Conservation (phyloP, 306 rosid species). For the Fragaria nilgerrensis region DNA sequence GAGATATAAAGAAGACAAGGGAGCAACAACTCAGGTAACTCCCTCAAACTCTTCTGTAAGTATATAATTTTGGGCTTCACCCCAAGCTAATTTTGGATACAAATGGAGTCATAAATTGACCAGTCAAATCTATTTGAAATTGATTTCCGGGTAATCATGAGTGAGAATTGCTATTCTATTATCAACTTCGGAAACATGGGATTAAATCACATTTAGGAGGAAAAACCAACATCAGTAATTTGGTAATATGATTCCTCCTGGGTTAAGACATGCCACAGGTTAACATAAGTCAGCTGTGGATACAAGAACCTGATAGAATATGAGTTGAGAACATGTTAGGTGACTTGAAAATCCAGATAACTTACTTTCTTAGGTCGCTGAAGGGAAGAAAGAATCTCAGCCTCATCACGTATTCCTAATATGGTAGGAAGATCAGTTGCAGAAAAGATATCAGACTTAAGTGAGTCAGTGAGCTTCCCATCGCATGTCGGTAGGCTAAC, state of each 20-base stretch:
- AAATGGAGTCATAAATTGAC: not conserved
- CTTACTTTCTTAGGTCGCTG: slow-evolving; percentile 92
- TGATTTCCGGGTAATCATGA: not conserved
- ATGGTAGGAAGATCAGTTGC: slow-evolving; percentile 86
- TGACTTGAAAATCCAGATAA: slow-evolving; percentile 20
- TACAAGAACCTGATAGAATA: slow-evolving; percentile 9
- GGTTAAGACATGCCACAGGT: not conserved
- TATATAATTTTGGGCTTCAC: not conserved
- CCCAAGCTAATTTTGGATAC: not conserved
- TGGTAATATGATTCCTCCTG: not conserved
- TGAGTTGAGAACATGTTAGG: slow-evolving; percentile 10
- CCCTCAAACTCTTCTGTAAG: slow-evolving; percentile 16
- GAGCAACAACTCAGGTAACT: slow-evolving; percentile 13
- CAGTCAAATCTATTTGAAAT: not conserved
- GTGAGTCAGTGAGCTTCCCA: slow-evolving; percentile 57
- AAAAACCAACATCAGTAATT: slow-evolving; percentile 10
- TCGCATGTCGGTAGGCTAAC: slow-evolving; percentile 82
- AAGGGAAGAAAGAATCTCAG: slow-evolving; percentile 96
- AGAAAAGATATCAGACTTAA: slow-evolving; percentile 63
- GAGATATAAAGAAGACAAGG: slow-evolving; percentile 16
- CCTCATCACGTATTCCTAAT: slow-evolving; percentile 88
- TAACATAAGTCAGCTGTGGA: slow-evolving; percentile 12
- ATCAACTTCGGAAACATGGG: not conserved
- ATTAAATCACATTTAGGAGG: not conserved
- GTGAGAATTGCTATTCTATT: not conserved